Percentiles rank a stretch among this genome's conserved stretches.
Evolutionary conservation across 2,329 filamentous ascomycete genomes (phyloP).

Genomic region (Sordariomycetes sp.): DNA sequence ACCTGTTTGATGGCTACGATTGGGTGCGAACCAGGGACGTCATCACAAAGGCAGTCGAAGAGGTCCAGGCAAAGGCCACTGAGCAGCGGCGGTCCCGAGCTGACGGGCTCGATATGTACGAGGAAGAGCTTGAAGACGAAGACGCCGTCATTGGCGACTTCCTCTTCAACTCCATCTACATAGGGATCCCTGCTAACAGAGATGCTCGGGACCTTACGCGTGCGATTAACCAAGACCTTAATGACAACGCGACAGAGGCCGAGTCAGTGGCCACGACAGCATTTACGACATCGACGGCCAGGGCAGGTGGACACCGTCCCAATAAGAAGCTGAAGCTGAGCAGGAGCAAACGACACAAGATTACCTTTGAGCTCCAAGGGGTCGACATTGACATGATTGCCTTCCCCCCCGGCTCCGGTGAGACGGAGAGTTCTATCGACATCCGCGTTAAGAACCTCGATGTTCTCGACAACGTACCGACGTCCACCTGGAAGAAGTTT

Average conservation of each 20-base stretch:
- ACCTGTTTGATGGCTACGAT: constrained; percentile 94
- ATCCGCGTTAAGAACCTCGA: constrained; percentile 72
- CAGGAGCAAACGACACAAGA: constrained; percentile 84
- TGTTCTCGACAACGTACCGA: constrained; percentile 86
- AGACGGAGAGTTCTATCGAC: constrained; percentile 81
- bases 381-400: constrained; percentile 71
- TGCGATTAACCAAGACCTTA: constrained; percentile 78
- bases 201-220: constrained; percentile 71
- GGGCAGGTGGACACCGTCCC: constrained; percentile 24
- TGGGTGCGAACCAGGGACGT: constrained; percentile 80
- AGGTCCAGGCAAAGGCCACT: constrained; percentile 71
- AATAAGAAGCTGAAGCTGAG: constrained; percentile 58
- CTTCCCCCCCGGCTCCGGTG: constrained; percentile 62
- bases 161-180: constrained; percentile 97
- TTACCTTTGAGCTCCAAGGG: constrained; percentile 83
- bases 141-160: constrained; percentile 87
- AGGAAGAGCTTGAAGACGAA: constrained; percentile 59
- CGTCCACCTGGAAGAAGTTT: constrained; percentile 97
- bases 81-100: constrained; percentile 51
- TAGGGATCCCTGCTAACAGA: constrained; percentile 75
- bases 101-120: constrained; percentile 39
- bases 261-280: constrained; percentile 76
- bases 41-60: constrained; percentile 77
- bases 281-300: constrained; percentile 42
- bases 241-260: constrained; percentile 78